Evolutionary conservation across 495 filamentous ascomycete species (phyloP).

Genomic region (Tuber umbilicatum): DNA sequence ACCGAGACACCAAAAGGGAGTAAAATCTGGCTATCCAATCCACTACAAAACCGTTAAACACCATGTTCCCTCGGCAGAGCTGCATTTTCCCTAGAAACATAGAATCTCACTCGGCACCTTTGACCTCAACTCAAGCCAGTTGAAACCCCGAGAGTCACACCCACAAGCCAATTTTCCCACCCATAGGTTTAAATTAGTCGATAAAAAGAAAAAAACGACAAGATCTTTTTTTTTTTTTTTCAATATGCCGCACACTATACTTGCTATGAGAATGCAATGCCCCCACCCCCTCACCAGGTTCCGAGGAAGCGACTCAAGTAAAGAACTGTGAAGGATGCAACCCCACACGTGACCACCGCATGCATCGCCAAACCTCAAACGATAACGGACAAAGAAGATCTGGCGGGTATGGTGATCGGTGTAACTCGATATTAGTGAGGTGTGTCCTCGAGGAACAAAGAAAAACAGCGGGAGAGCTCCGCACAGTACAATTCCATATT

Average conservation of each 20-base stretch:
- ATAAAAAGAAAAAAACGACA: background rate
- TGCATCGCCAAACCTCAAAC: background rate
- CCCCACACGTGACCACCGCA: too few relatives aligned
- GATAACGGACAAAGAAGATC: background rate
- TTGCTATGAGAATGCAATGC: background rate
- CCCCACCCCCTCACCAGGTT: background rate
- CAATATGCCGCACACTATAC: background rate
- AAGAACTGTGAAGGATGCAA: background rate
- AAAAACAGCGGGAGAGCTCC: background rate
- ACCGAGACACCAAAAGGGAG: background rate
- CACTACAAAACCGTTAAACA: background rate
- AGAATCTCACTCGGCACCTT: background rate
- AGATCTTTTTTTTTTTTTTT: background rate
- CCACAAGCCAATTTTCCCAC: background rate
- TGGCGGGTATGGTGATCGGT: background rate
- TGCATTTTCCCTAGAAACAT: too few relatives aligned
- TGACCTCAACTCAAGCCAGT: background rate
- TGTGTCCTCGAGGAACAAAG: background rate
- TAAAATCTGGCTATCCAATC: background rate
- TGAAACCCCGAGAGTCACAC: background rate
- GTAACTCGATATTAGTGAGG: background rate
- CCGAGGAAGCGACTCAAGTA: background rate
- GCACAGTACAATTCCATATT: background rate
- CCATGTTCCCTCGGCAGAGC: background rate
- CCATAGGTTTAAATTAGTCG: background rate